These are phyloP conservation scores for Penicillium longicatenatum DNA, from an alignment of 495 filamentous ascomycete genomes.

Conservation along the genomic window DNA sequence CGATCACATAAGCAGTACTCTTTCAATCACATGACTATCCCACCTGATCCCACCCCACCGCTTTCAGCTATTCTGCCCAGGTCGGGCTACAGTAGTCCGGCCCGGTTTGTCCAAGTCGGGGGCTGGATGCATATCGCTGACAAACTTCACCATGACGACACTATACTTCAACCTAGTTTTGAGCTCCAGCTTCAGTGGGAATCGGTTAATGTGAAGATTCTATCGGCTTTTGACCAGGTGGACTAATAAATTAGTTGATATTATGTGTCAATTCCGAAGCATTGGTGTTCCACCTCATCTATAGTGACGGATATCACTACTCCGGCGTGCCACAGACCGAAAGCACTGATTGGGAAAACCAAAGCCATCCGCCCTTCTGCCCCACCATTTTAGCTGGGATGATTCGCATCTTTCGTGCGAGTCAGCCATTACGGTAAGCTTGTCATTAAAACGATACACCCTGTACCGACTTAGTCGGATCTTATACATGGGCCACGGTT, in stretches of 20 bases:
- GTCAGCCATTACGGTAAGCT: constrained; percentile 2
- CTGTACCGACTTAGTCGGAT: background rate
- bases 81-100: constrained; percentile 40
- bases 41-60: background rate
- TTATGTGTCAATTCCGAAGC: background rate
- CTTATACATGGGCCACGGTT: constrained; percentile 1
- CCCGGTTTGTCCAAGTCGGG: constrained; percentile 16
- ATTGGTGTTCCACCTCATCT: constrained; percentile 2
- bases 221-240: background rate
- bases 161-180: constrained; percentile 12
- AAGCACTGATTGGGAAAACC: constrained; percentile 38
- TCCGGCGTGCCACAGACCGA: constrained; percentile 35
- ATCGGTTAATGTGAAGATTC: background rate
- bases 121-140: constrained; percentile 17
- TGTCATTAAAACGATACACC: background rate
- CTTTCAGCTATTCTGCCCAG: background rate
- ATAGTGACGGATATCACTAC: constrained; percentile 7
- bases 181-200: background rate
- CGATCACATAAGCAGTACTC: background rate
- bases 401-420: constrained; percentile 14
- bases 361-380: constrained; percentile 17
- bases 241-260: background rate
- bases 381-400: constrained; percentile 27
- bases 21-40: background rate
- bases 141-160: constrained; percentile 30